phyloP scores from a whole-genome alignment of 495 filamentous ascomycete genomes.

The Penicillium bovifimosum region DNA sequence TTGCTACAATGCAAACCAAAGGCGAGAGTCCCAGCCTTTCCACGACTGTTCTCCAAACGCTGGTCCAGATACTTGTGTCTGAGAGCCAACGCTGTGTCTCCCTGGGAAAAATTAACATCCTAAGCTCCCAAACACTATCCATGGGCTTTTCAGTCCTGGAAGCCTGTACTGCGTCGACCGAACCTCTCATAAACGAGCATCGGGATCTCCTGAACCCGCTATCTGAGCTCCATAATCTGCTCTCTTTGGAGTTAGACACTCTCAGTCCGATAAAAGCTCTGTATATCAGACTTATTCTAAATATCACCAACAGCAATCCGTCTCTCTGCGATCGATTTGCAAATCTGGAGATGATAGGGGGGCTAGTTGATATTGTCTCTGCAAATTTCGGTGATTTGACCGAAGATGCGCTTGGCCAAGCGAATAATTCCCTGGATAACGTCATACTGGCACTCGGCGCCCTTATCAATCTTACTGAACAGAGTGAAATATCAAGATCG shows the following conservation, averaged over 20 bases:
- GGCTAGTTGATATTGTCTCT: slow-evolving; percentile 49
- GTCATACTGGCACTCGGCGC: slow-evolving; percentile 76
- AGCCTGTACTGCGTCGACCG: slow-evolving; percentile 40
- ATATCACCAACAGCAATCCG: slow-evolving; percentile 78
- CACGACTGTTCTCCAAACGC: slow-evolving; percentile 14
- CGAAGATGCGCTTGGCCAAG: slow-evolving; percentile 36
- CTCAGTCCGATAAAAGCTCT: slow-evolving; percentile 22
- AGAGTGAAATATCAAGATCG: slow-evolving; percentile 50
- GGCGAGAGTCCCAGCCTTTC: slow-evolving; percentile 24
- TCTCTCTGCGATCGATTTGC: slow-evolving; percentile 62
- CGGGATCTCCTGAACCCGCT: slow-evolving; percentile 24
- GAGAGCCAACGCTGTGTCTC: slow-evolving; percentile 4
- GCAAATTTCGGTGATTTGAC: slow-evolving; percentile 36
- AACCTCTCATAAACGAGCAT: slow-evolving; percentile 18
- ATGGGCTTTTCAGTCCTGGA: slow-evolving; percentile 61
- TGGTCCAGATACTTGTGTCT: slow-evolving; percentile 26
- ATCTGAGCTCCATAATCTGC: slow-evolving; percentile 25
- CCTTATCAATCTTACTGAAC: slow-evolving; percentile 85
- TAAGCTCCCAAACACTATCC: slow-evolving; percentile 16
- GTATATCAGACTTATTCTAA: slow-evolving; percentile 69
- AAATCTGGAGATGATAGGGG: slow-evolving; percentile 48
- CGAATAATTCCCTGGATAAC: slow-evolving; percentile 54
- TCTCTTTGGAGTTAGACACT: slow-evolving; percentile 14
- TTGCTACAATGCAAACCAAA: slow-evolving; percentile 26
- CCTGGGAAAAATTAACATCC: background rate